Conservation (phyloP, 2,329 filamentous ascomycete genomes). For the Xylogone sp. region DNA sequence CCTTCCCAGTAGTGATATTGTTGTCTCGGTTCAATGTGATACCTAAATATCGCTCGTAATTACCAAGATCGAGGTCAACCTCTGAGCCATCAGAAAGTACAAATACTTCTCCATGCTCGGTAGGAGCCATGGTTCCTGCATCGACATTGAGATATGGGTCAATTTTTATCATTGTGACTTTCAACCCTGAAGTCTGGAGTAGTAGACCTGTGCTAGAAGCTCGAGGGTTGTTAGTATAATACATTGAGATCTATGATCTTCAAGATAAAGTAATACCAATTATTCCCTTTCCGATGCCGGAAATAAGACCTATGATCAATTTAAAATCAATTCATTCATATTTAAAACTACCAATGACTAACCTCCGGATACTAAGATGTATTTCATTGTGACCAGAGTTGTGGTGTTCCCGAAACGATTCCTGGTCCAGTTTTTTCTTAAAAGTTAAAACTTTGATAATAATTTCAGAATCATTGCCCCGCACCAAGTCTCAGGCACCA, state of each 20-base stretch:
- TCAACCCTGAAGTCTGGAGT: constrained; percentile 76
- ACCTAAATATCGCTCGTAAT: constrained; percentile 78
- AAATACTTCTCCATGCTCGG: constrained; percentile 83
- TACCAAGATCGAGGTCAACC: constrained; percentile 70
- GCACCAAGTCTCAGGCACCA: neutral
- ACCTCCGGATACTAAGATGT: constrained; percentile 78
- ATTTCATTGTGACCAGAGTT: constrained; percentile 57
- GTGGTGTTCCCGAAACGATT: neutral
- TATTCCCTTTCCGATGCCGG: constrained; percentile 60
- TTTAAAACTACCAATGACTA: constrained; percentile 3
- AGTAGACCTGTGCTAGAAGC: constrained; percentile 70
- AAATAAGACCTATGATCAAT: constrained; percentile 40
- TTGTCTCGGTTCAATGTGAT: constrained; percentile 80
- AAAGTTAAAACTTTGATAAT: neutral
- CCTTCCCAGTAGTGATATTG: constrained; percentile 97
- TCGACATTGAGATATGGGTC: constrained; percentile 75
- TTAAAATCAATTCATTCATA: neutral
- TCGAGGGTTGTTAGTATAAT: constrained; percentile 21
- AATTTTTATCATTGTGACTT: constrained; percentile 67
- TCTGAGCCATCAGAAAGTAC: constrained; percentile 82
- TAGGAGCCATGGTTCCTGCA: constrained; percentile 69
- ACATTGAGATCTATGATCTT: neutral
- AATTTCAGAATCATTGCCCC: neutral
- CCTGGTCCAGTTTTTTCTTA: neutral
- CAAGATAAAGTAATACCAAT: constrained; percentile 47